A percentile compares a stretch with the other conserved stretches of the same genome.
Conservation (phyloP, 2,329 filamentous ascomycete species). For the Sporothrix curviconia region DNA sequence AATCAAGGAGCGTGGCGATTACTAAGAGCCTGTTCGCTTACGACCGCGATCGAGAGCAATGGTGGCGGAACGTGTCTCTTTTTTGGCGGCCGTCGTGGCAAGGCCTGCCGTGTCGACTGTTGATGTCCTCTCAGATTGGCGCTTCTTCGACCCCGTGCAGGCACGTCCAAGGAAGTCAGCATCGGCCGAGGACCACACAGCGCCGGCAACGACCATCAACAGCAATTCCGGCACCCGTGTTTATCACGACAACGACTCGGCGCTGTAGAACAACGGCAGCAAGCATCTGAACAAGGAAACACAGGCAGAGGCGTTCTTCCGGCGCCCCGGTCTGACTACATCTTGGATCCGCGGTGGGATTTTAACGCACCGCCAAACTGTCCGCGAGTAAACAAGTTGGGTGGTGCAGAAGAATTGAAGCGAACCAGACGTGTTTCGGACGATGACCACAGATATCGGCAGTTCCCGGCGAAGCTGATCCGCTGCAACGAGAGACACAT, state of each 20-base stretch:
- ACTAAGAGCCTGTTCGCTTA: too few species aligned
- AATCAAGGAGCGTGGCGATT: too few species aligned
- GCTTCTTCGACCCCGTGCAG: too few species aligned
- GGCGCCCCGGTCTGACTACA: constrained; percentile 41
- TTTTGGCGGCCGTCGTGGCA: too few species aligned
- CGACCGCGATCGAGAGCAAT: too few species aligned
- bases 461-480: constrained; percentile 68
- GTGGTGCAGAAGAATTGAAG: constrained; percentile 50
- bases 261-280: constrained; percentile 23
- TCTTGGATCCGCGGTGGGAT: constrained; percentile 52
- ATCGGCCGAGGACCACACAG: too few species aligned
- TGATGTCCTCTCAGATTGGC: too few species aligned
- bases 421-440: constrained; percentile 59
- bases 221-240: too few species aligned
- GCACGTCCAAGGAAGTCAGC: too few species aligned
- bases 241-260: background rate
- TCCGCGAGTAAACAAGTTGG: constrained; percentile 56
- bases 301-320: constrained; percentile 35
- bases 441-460: constrained; percentile 64
- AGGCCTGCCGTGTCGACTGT: too few species aligned
- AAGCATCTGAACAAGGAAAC: background rate
- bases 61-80: too few species aligned
- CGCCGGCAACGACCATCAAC: too few species aligned
- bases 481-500: constrained; percentile 71
- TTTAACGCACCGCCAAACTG: constrained; percentile 40